Conservation (phyloP, 768 basidiomycete species). For the Naematelia aurantialba region DNA sequence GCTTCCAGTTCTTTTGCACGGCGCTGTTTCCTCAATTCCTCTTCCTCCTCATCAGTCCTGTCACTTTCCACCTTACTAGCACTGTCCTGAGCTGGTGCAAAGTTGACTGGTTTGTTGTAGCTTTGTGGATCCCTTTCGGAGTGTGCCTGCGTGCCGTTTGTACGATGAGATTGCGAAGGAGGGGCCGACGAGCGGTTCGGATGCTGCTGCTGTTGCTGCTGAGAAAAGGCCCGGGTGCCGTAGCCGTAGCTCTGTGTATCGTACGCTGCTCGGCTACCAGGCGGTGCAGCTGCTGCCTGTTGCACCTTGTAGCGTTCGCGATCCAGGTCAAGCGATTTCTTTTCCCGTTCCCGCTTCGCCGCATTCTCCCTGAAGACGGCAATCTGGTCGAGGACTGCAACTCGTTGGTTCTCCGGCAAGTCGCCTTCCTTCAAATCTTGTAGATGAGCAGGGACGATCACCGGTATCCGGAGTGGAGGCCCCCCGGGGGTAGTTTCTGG, state of each 20-base stretch:
- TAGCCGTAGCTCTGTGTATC: conserved; percentile 32
- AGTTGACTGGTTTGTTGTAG: conserved; percentile 74
- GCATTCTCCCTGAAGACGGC: conserved; percentile 93
- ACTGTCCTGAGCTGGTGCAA: conserved; percentile 60
- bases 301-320: conserved; percentile 37
- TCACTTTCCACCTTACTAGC: conserved; percentile 53
- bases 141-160: conserved; percentile 11
- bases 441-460: conserved; percentile 80
- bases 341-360: conserved; percentile 84
- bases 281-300: conserved; percentile 54
- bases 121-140: conserved; percentile 62
- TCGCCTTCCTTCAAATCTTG: conserved; percentile 96
- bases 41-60: conserved; percentile 85
- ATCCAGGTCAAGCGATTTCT: conserved; percentile 57
- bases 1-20: conserved; percentile 74
- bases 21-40: conserved; percentile 72
- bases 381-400: conserved; percentile 91
- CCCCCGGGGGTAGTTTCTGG: conserved; percentile 45
- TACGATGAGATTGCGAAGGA: conserved; percentile 5
- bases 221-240: conserved; percentile 62
- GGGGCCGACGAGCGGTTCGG: conserved; percentile 2
- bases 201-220: conserved; percentile 56
- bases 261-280: conserved; percentile 6
- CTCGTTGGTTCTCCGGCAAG: conserved; percentile 86
- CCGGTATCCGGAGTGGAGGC: conserved; percentile 20